These are phyloP conservation scores for Ceratobasidium sp. DNA, from an alignment of 1,284 basidiomycete species.

Conservation along the genomic window DNA sequence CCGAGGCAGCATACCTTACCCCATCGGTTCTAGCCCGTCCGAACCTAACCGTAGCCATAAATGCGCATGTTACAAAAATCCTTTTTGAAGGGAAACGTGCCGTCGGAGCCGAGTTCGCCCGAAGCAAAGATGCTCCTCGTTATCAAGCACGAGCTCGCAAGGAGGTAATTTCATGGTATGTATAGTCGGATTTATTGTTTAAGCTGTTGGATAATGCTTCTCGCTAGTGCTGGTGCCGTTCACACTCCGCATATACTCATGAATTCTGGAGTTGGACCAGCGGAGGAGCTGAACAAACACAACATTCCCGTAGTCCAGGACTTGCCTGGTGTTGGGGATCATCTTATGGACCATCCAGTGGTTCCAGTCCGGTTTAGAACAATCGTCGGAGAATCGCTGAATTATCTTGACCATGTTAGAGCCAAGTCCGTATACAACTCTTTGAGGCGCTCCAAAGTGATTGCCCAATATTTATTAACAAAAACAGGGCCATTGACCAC, in stretches of 20 bases:
- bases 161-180: conserved; percentile 67
- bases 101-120: conserved; percentile 70
- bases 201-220: no score
- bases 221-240: conserved; percentile 62
- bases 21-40: conserved; percentile 69
- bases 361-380: conserved; percentile 67
- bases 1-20: conserved; percentile 75
- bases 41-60: conserved; percentile 72
- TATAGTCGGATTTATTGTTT: no score
- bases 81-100: conserved; percentile 62
- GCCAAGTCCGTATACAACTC: conserved; percentile 36
- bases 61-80: conserved; percentile 68
- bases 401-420: conserved; percentile 53
- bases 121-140: conserved; percentile 54
- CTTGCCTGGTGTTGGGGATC: conserved; percentile 66
- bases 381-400: conserved; percentile 61
- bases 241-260: conserved; percentile 61
- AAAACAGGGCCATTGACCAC: conserved; percentile 65
- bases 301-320: conserved; percentile 67
- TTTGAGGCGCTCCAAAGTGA: conserved; percentile 58
- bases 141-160: conserved; percentile 66
- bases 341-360: conserved; percentile 72
- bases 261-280: conserved; percentile 76
- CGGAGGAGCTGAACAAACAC: conserved; percentile 64
- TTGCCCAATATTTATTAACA: conserved; percentile 62